Evolutionary conservation across 1,139 yeast genomes (phyloP).

Genomic region (Hansenula lynferdii): DNA sequence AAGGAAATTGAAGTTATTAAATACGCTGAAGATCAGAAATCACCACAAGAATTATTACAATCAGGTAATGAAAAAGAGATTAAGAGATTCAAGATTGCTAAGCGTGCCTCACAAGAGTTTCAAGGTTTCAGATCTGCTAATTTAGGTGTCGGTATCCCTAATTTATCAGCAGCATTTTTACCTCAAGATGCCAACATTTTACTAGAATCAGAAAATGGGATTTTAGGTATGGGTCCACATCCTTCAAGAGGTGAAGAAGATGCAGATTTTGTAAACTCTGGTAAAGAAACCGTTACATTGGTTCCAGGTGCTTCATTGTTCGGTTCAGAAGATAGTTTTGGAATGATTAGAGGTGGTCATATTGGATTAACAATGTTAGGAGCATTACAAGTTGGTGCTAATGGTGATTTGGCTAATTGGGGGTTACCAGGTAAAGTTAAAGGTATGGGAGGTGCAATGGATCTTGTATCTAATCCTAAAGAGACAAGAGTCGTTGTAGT

Average conservation of each 20-base stretch:
- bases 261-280: slow-evolving; percentile 46
- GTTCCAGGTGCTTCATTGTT: slow-evolving; percentile 41
- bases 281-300: slow-evolving; percentile 47
- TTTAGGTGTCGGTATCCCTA: slow-evolving; percentile 48
- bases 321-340: slow-evolving; percentile 47
- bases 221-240: slow-evolving; percentile 45
- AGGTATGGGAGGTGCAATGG: slow-evolving; percentile 60
- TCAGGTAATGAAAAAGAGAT: slow-evolving; percentile 8
- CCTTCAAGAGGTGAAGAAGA: slow-evolving; percentile 40
- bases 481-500: slow-evolving; percentile 43
- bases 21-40: slow-evolving; percentile 8
- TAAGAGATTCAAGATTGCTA: slow-evolving; percentile 34
- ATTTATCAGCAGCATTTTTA: slow-evolving; percentile 40
- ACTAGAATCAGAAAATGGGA: slow-evolving; percentile 46
- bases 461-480: slow-evolving; percentile 42
- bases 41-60: slow-evolving; percentile 14
- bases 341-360: slow-evolving; percentile 45
- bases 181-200: slow-evolving; percentile 34
- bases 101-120: slow-evolving; percentile 43
- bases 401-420: slow-evolving; percentile 50
- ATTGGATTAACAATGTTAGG: slow-evolving; percentile 42
- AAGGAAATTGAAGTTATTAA: slow-evolving; percentile 39
- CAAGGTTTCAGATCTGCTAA: slow-evolving; percentile 39
- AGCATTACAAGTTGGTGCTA: slow-evolving; percentile 43
- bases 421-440: slow-evolving; percentile 45